Percentiles rank a stretch among this genome's conserved stretches.
Conservation (phyloP, 768 basidiomycete genomes). For the Phylloporus scabripes region DNA sequence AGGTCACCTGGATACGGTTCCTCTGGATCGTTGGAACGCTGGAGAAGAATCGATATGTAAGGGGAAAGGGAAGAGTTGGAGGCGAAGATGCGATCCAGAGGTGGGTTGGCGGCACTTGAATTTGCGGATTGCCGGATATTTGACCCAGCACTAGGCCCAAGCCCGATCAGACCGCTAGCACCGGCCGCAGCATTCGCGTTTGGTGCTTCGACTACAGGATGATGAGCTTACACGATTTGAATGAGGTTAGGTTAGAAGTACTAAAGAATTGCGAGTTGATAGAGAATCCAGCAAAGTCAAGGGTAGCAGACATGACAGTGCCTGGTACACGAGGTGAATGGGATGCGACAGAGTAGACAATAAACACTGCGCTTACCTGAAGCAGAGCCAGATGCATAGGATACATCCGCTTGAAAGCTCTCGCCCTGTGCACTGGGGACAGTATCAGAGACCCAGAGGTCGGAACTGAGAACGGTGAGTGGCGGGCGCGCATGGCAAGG, state of each 20-base stretch:
- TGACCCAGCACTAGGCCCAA: slow-evolving; percentile 60
- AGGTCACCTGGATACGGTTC: slow-evolving; percentile 54
- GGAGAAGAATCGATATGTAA: slow-evolving; percentile 58
- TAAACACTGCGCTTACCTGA: slow-evolving; percentile 32
- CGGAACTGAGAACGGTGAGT: slow-evolving; percentile 43
- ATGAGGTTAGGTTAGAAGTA: not conserved
- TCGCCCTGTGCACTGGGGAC: slow-evolving; percentile 38
- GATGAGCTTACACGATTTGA: slow-evolving; percentile 2
- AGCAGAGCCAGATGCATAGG: slow-evolving; percentile 52
- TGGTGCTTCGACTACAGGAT: slow-evolving; percentile 18
- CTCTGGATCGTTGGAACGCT: slow-evolving; percentile 50
- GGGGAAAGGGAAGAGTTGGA: slow-evolving; percentile 55
- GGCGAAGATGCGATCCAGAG: slow-evolving; percentile 61
- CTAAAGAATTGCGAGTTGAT: slow-evolving; percentile 38
- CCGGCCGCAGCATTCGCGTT: slow-evolving; percentile 5
- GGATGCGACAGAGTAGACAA: not conserved
- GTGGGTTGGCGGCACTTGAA: slow-evolving; percentile 41
- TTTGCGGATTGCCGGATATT: slow-evolving; percentile 35
- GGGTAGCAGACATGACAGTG: slow-evolving; percentile 24
- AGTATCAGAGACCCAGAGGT: slow-evolving; percentile 52
- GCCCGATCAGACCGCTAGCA: slow-evolving; percentile 42
- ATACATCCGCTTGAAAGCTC: slow-evolving; percentile 35
- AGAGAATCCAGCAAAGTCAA: slow-evolving; percentile 37
- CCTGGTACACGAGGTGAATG: slow-evolving; percentile 15
- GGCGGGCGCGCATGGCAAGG: not conserved